These are phyloP conservation scores for Lodderomyces jiufengensis DNA, from an alignment of 1,139 yeast genomes.

Conservation along the genomic window DNA sequence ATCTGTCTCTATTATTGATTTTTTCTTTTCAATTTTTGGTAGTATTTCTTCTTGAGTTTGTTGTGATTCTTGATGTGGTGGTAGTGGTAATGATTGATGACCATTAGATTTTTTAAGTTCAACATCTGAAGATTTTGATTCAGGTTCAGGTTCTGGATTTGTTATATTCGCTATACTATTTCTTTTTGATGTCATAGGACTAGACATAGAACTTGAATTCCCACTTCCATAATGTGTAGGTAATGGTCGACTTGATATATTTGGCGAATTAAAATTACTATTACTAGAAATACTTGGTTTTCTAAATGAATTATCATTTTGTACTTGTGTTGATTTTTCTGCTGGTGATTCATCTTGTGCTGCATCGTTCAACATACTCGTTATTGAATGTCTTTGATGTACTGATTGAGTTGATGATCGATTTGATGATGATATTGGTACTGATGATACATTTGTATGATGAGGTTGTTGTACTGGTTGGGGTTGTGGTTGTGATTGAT, in stretches of 20 bases:
- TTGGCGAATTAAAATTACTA: constrained; percentile 8
- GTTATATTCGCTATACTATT: constrained; percentile 44
- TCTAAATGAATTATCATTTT: constrained; percentile 4
- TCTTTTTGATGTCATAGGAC: constrained; percentile 20
- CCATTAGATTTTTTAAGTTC: not conserved
- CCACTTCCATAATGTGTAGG: constrained; percentile 4
- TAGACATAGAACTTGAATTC: constrained; percentile 7
- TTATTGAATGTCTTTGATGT: constrained; percentile 29
- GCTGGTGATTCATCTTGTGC: constrained; percentile 8
- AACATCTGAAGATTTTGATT: not conserved
- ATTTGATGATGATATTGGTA: constrained; percentile 1
- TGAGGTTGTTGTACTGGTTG: constrained; percentile 4
- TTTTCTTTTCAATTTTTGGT: not conserved
- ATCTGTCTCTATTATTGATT: constrained; percentile 8
- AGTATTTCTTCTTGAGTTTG: too few relatives aligned
- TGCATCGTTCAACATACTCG: constrained; percentile 26
- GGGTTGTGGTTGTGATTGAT: constrained; percentile 3
- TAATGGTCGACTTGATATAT: constrained; percentile 4
- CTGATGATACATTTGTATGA: constrained; percentile 6
- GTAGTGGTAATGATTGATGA: not conserved
- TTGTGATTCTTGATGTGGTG: not conserved
- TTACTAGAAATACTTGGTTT: constrained; percentile 7
- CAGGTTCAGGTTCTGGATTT: constrained; percentile 7
- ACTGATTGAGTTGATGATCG: constrained; percentile 10
- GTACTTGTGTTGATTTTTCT: not conserved